Evolutionary conservation across 176 grass and related monocot genomes (phyloP).

Genomic region (Eragrostis curvula): DNA sequence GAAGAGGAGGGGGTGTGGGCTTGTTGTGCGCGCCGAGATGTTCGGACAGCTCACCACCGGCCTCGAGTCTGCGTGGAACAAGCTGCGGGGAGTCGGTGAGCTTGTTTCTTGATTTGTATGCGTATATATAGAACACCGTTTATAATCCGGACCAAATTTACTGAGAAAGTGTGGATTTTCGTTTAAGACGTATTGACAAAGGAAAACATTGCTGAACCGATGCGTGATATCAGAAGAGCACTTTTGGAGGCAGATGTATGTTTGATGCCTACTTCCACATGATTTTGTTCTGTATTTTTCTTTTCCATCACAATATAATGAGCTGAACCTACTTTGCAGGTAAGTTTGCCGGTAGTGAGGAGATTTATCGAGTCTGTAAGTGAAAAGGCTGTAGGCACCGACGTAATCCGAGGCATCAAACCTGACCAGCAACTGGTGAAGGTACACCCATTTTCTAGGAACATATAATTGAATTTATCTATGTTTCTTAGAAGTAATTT

Average conservation of each 20-base stretch:
- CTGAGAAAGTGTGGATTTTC: slow-evolving; percentile 23
- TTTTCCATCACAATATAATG: background rate
- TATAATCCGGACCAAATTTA: background rate
- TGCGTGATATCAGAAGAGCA: slow-evolving; percentile 95
- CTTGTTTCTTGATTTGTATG: background rate
- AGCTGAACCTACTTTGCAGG: slow-evolving; percentile 46
- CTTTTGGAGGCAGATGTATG: slow-evolving; percentile 97
- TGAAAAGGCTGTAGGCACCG: slow-evolving; percentile 78
- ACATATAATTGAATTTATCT: background rate
- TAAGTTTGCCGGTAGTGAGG: slow-evolving; percentile 87
- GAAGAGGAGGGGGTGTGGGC: slow-evolving; percentile 40
- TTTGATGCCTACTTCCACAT: slow-evolving; percentile 10
- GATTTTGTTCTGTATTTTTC: background rate
- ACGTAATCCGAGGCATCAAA: slow-evolving; percentile 77
- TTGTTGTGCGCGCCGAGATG: slow-evolving; percentile 88
- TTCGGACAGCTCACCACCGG: slow-evolving; percentile 94
- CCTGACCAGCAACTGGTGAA: slow-evolving; percentile 97
- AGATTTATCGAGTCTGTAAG: slow-evolving; percentile 84
- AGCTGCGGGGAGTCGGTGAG: slow-evolving; percentile 82
- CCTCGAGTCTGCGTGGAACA: slow-evolving; percentile 97
- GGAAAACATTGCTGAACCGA: slow-evolving; percentile 94
- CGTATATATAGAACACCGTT: background rate
- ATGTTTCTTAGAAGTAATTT: background rate
- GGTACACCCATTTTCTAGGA: slow-evolving; percentile 47
- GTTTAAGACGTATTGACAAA: slow-evolving; percentile 77